A percentile compares a stretch with the other conserved stretches of the same genome.
These are phyloP conservation scores for Ophiocordyceps camponoti-floridani DNA, from an alignment of 2,329 filamentous ascomycete genomes.

Conservation along the genomic window DNA sequence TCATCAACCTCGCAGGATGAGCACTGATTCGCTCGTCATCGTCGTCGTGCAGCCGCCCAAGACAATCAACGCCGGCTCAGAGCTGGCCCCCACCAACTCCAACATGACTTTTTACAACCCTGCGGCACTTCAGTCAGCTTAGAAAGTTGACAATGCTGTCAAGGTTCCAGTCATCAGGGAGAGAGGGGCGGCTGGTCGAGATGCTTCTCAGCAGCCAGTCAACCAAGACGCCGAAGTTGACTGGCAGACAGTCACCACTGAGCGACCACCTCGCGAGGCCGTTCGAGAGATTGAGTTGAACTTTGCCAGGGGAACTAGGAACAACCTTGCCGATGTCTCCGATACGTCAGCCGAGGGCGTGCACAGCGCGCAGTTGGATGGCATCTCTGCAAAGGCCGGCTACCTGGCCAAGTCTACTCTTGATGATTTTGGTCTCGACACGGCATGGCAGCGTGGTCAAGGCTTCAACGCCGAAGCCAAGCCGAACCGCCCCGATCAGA, in stretches of 20 bases:
- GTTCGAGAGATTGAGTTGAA: constrained; percentile 8
- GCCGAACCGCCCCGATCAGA: constrained; percentile 3
- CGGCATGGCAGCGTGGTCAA: background rate
- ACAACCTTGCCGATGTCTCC: constrained; percentile 27
- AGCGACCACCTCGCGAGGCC: constrained; percentile 6
- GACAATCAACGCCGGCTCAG: background rate
- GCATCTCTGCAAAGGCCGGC: background rate
- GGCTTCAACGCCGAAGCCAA: background rate
- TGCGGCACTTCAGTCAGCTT: constrained; percentile 18
- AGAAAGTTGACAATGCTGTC: constrained; percentile 21
- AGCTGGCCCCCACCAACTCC: background rate
- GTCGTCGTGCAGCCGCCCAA: background rate
- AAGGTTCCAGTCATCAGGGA: constrained; percentile 14
- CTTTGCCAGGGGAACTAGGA: constrained; percentile 16
- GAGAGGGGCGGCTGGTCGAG: background rate
- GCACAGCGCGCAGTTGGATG: background rate
- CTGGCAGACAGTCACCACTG: constrained; percentile 19
- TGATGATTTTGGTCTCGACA: background rate
- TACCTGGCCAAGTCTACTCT: background rate
- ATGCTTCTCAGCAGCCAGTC: constrained; percentile 1
- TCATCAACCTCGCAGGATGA: constrained; percentile 14
- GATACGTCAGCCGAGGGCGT: constrained; percentile 12
- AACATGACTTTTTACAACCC: constrained; percentile 17
- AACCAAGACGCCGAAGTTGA: constrained; percentile 10
- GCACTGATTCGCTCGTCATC: constrained; percentile 4